phyloP scores from a whole-genome alignment of 129 eudicot genomes.

The sunflower (Helianthus annuus) region HanXRQr2.0-SUNRISE NC_035444.2:14267037-14267536 shows the following conservation, averaged over 20 bases:
- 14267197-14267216: neutral
- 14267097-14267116: too few species aligned
- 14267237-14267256: neutral
- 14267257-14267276: neutral
- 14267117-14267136: neutral
- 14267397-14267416: too few species aligned
- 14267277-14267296: slow-evolving; percentile 37
- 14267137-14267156: slow-evolving; percentile 53
- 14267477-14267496: too few species aligned
- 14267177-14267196: slow-evolving; percentile 81
- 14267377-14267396: too few species aligned
- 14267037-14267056: neutral
- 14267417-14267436: too few species aligned
- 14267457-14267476: too few species aligned
- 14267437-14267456: too few species aligned
- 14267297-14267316: slow-evolving; percentile 64
- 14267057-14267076: neutral
- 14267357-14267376: neutral
- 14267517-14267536: too few species aligned
- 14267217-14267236: neutral
- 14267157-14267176: slow-evolving; percentile 82
- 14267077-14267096: too few species aligned
- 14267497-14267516: too few species aligned
- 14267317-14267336: slow-evolving; percentile 45
- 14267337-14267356: slow-evolving; percentile 18